These are phyloP conservation scores for Talinum fruticosum DNA, from an alignment of 148 eudicot genomes.

Conservation along the genomic window DNA sequence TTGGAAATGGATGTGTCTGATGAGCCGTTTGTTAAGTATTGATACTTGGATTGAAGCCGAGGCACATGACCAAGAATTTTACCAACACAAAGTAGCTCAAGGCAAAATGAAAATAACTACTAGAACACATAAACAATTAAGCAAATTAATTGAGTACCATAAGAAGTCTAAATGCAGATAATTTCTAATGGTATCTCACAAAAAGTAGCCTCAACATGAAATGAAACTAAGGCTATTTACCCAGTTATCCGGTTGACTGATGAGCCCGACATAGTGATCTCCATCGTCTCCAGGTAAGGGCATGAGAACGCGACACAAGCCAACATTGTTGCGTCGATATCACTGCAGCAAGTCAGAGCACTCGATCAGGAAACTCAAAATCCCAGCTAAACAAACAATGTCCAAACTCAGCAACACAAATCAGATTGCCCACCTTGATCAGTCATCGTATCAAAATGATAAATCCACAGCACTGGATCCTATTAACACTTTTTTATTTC, in stretches of 20 bases:
- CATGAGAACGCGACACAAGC: constrained; percentile 97
- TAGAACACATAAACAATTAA: not conserved
- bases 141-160: no score
- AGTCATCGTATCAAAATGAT: not conserved
- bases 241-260: constrained; percentile 78
- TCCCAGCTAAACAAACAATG: not conserved
- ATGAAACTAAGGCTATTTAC: constrained; percentile 32
- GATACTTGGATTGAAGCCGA: not conserved
- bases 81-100: not conserved
- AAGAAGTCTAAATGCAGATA: not conserved
- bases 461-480: not conserved
- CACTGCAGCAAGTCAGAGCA: constrained; percentile 51
- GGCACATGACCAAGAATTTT: not conserved
- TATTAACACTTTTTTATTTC: not conserved
- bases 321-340: constrained; percentile 82
- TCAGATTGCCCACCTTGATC: not conserved
- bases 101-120: not conserved
- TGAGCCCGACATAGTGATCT: constrained; percentile 48
- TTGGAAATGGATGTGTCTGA: not conserved
- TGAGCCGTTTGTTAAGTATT: not conserved
- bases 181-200: not conserved
- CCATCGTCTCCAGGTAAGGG: constrained; percentile 80
- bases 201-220: not conserved
- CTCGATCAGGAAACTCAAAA: not conserved
- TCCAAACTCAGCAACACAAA: not conserved